A percentile compares a stretch with the other conserved stretches of the same genome.
These are phyloP conservation scores for Helianthus tuberosus DNA, from an alignment of 129 eudicot genomes.

Conservation along the genomic window DNA sequence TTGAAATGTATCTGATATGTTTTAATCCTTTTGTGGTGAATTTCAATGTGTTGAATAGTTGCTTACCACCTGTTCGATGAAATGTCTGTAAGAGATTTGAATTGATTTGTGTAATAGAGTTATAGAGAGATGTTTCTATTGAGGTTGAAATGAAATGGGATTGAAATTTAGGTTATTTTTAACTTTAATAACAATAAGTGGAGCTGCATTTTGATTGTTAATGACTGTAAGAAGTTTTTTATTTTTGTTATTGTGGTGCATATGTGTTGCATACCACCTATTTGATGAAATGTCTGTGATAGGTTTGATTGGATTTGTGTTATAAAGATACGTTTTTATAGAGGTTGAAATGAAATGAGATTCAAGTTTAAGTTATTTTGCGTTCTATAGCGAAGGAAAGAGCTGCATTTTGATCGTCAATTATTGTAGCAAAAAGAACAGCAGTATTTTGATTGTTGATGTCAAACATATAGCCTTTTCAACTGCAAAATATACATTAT, in stretches of 20 bases:
- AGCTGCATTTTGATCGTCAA: background rate
- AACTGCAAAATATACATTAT: background rate
- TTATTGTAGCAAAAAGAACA: background rate
- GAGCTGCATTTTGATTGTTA: background rate
- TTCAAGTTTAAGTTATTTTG: background rate
- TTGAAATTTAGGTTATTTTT: background rate
- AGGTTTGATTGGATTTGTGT: constrained; percentile 7
- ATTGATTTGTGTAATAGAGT: background rate
- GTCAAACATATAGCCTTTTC: background rate
- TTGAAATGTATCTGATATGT: background rate
- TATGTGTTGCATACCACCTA: constrained; percentile 15
- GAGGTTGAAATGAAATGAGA: constrained; percentile 1
- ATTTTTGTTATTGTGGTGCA: background rate
- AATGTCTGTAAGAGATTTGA: constrained; percentile 19
- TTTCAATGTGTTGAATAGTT: background rate
- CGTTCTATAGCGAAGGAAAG: background rate
- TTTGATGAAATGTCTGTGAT: constrained; percentile 22
- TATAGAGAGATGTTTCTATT: background rate
- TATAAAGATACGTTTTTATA: background rate
- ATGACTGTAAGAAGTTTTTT: too few species aligned
- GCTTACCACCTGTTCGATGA: constrained; percentile 30
- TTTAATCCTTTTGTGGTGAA: background rate
- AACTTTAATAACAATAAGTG: background rate
- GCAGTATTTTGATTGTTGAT: background rate
- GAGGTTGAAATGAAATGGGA: background rate